phyloP scores from a whole-genome alignment of 345 rosid species.

The Orychophragmus violaceus region DNA sequence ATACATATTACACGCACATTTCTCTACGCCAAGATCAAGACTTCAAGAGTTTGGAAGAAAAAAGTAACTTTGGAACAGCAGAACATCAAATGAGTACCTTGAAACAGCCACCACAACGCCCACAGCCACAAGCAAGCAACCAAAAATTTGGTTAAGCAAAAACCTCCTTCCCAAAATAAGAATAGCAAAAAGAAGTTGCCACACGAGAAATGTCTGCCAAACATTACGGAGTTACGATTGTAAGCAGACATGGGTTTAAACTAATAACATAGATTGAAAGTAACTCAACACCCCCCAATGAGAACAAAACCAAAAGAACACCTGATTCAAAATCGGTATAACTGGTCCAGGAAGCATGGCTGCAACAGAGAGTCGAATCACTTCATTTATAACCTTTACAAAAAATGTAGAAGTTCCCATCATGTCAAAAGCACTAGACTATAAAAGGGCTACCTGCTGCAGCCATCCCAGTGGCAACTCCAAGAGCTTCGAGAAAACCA shows the following conservation, averaged over 20 bases:
- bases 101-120: conserved; percentile 78
- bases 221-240: not conserved
- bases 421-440: not conserved
- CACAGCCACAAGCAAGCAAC: conserved; percentile 74
- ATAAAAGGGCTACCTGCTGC: conserved; percentile 53
- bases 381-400: conserved; percentile 12
- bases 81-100: conserved; percentile 37
- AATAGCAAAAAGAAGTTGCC: conserved; percentile 70
- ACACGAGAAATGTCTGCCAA: conserved; percentile 74
- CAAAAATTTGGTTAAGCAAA: conserved; percentile 51
- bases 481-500: conserved; percentile 76
- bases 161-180: conserved; percentile 59
- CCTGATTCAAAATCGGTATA: conserved; percentile 81
- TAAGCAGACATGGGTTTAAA: not conserved
- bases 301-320: conserved; percentile 29
- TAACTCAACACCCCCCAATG: not conserved
- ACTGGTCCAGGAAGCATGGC: conserved; percentile 93
- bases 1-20: not conserved
- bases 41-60: not conserved
- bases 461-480: conserved; percentile 78
- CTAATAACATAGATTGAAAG: not conserved
- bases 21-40: not conserved
- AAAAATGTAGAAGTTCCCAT: not conserved
- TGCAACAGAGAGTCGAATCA: conserved; percentile 31
- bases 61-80: not conserved